Base-by-base conservation (phyloP, 2,329 filamentous ascomycete species). In the Fragosphaeria purpurea region DNA sequence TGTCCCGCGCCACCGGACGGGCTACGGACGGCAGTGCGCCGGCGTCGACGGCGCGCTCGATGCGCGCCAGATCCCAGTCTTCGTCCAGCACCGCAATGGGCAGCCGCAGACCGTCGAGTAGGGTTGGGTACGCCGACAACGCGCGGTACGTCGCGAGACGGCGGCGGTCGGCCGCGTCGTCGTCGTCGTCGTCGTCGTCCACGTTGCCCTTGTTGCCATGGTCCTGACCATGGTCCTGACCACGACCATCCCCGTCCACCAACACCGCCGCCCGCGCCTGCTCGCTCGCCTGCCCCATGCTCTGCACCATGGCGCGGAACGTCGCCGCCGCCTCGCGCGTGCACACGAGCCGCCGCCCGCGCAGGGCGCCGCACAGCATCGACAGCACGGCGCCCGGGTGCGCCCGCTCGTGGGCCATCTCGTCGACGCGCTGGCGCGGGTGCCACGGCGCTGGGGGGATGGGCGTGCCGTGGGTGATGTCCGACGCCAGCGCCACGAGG, bases 401-500 rank as follows among this genome's bases (percentile, higher is more conserved):
- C 40, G 76, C 68, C 37, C 70, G 69, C 62, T 89, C 86, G 35
- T 81, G 70, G 52, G 80, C 73, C 52, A 88, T 78, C 60, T 88
- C 83, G 11, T 75, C 72, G 47, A 76, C 67, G 46, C 88, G 80
- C 42, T 80, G 77, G 30, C 66, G 70, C 56, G 83, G 81, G 57
- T 68, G 67, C 61, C 67, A 67, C 2, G 66, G 59, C 52, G 70
- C 61, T 34, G 62, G 56, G 0, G 57, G 46, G 5, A 72, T 64
- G 6, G 56, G 52, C 5, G 60, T 59, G 22, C 22, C 22, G 61
- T 89, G 83, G 2, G 82, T 85, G 32, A 89, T 79, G 58, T 90
- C 86, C 0, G 85, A 88, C 1, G 84, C 77, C 3, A 89, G 69
- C 5, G 84, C 85, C 5, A 90, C 74, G 6, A 90, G 72, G 44